A percentile compares a stretch with the other conserved stretches of the same genome.
Conservation (phyloP, 2,329 filamentous ascomycete genomes). For the Pseudopyrenochaeta lycopersici region DNA sequence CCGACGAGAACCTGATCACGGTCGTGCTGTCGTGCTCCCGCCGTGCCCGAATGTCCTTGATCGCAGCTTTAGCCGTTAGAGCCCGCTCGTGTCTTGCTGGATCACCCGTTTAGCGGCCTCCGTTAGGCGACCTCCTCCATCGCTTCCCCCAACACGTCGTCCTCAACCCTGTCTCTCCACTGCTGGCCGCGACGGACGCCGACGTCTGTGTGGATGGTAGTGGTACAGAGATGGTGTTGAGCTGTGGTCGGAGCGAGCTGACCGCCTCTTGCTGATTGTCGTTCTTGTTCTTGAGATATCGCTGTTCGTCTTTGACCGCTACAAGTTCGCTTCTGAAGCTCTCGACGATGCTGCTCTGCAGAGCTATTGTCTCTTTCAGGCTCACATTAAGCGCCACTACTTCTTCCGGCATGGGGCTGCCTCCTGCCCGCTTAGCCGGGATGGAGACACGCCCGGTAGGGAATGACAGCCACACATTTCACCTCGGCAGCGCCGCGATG, state of each 20-base stretch:
- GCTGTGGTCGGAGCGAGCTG: slow-evolving; percentile 5
- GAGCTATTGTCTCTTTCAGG: not conserved
- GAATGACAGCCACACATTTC: not conserved
- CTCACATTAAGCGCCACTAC: not conserved
- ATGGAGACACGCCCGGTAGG: not conserved
- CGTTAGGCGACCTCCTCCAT: too few relatives aligned
- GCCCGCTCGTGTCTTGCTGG: too few relatives aligned
- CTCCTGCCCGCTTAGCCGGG: not conserved
- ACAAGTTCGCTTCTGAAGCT: not conserved
- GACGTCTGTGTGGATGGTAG: slow-evolving; percentile 6
- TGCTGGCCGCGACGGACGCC: too few relatives aligned
- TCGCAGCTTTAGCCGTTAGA: too few relatives aligned
- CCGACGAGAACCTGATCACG: too few relatives aligned
- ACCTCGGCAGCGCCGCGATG: too few relatives aligned
- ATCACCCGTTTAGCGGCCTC: too few relatives aligned
- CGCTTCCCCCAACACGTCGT: too few relatives aligned
- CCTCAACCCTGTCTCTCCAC: too few relatives aligned
- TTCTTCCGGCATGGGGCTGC: not conserved
- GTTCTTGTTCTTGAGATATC: not conserved
- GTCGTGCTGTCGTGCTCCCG: too few relatives aligned
- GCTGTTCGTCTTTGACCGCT: slow-evolving; percentile 1
- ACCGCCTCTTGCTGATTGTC: not conserved
- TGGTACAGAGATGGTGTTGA: slow-evolving; percentile 6
- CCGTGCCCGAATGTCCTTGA: too few relatives aligned
- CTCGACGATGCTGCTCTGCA: not conserved